These are phyloP conservation scores for Talaromyces marneffei DNA, from an alignment of 2,329 filamentous ascomycete species.

Conservation along the genomic window DNA sequence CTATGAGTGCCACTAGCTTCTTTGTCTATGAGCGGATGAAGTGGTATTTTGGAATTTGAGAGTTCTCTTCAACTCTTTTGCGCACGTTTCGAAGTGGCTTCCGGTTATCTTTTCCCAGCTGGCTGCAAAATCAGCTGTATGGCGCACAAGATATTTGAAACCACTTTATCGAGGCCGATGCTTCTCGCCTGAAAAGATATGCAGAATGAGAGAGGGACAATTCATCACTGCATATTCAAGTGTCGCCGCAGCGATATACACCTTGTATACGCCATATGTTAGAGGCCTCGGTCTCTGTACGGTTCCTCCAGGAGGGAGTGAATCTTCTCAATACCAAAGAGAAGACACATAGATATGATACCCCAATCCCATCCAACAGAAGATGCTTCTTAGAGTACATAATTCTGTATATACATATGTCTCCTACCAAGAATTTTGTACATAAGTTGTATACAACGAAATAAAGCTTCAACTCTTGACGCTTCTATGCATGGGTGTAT, in stretches of 20 bases:
- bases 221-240: neutral
- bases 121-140: neutral
- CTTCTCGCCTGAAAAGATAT: neutral
- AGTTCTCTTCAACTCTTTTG: neutral
- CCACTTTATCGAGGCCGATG: neutral
- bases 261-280: neutral
- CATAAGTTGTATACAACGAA: neutral
- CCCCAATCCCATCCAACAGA: neutral
- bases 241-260: neutral
- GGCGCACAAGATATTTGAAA: too few species aligned
- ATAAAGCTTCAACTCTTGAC: neutral
- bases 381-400: neutral
- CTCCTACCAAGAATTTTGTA: neutral
- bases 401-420: neutral
- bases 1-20: conserved; percentile 72
- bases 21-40: conserved; percentile 63
- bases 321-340: neutral
- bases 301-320: neutral
- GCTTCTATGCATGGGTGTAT: neutral
- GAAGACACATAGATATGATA: conserved; percentile 5
- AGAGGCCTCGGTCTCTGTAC: neutral
- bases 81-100: neutral
- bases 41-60: conserved; percentile 56
- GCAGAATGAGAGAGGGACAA: neutral
- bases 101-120: neutral